A percentile compares a stretch with the other conserved stretches of the same genome.
Conservation (phyloP, 306 rosid genomes). For the Gynostemma pentaphyllum region DNA sequence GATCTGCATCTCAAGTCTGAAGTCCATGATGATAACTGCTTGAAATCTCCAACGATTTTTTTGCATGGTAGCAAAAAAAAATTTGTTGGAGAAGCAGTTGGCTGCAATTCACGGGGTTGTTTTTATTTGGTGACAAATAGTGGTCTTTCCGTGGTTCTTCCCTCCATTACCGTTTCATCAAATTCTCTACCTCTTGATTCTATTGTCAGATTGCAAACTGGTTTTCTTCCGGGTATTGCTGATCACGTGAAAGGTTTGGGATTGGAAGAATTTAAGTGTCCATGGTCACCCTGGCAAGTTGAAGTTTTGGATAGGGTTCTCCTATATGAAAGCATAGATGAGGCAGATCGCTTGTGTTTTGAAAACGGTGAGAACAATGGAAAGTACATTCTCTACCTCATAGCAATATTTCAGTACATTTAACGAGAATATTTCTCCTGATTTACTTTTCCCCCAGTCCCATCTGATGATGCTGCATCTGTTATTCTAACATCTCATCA, state of each 20-base stretch:
- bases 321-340: slow-evolving; percentile 64
- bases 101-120: slow-evolving; percentile 71
- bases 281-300: slow-evolving; percentile 53
- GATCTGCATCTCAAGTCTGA: slow-evolving; percentile 41
- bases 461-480: background rate
- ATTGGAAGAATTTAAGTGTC: slow-evolving; percentile 27
- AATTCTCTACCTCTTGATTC: slow-evolving; percentile 54
- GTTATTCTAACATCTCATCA: background rate
- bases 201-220: slow-evolving; percentile 43
- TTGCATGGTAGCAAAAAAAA: slow-evolving; percentile 39
- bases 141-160: slow-evolving; percentile 70
- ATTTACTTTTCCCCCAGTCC: background rate
- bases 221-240: slow-evolving; percentile 23
- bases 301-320: slow-evolving; percentile 87
- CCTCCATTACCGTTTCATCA: slow-evolving; percentile 53
- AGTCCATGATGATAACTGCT: slow-evolving; percentile 47
- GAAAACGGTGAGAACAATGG: slow-evolving; percentile 67
- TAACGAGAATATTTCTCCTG: background rate
- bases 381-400: background rate
- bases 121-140: slow-evolving; percentile 68
- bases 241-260: slow-evolving; percentile 34
- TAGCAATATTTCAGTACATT: slow-evolving; percentile 1
- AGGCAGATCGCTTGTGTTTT: slow-evolving; percentile 66
- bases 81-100: slow-evolving; percentile 63
- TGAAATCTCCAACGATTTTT: slow-evolving; percentile 28